These are phyloP conservation scores for Scenedesmus sp. DNA, from an alignment of 163 green algal genomes.

Conservation along the genomic window DNA sequence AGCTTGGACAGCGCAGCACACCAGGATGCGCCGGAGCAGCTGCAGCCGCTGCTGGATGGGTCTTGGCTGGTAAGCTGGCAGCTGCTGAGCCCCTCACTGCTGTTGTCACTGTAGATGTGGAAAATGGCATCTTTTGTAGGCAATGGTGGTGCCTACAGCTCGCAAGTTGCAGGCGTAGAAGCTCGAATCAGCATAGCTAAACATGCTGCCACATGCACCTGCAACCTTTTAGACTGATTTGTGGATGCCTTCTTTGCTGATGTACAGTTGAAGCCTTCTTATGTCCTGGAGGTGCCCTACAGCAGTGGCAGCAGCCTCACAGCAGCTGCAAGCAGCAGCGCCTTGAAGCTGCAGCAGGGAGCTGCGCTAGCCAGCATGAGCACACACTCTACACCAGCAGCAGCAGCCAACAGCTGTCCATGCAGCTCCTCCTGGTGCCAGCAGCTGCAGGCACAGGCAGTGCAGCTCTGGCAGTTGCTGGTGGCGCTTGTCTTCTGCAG, in stretches of 20 bases:
- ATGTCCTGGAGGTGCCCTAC: background rate
- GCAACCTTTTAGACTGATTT: background rate
- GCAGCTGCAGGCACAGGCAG: background rate
- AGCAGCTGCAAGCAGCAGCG: background rate
- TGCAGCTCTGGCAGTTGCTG: background rate
- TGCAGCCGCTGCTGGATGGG: conserved; percentile 66
- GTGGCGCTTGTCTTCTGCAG: background rate
- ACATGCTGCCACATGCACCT: background rate
- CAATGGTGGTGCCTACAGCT: too few species aligned
- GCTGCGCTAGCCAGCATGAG: background rate
- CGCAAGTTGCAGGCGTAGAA: too few species aligned
- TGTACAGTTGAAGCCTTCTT: background rate
- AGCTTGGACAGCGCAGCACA: background rate
- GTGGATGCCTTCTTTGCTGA: background rate
- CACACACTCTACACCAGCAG: background rate
- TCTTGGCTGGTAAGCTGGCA: conserved; percentile 65
- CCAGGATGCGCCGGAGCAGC: conserved; percentile 56
- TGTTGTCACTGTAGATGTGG: background rate
- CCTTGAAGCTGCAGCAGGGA: background rate
- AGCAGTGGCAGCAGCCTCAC: background rate
- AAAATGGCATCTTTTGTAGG: too few species aligned
- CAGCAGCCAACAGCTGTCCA: background rate
- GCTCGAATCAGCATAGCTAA: too few species aligned
- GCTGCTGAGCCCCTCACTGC: background rate
- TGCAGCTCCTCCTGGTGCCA: conserved; percentile 1